Evolutionary conservation across 2,329 filamentous ascomycete genomes (phyloP).

Genomic region (Xylariaceae sp.): DNA sequence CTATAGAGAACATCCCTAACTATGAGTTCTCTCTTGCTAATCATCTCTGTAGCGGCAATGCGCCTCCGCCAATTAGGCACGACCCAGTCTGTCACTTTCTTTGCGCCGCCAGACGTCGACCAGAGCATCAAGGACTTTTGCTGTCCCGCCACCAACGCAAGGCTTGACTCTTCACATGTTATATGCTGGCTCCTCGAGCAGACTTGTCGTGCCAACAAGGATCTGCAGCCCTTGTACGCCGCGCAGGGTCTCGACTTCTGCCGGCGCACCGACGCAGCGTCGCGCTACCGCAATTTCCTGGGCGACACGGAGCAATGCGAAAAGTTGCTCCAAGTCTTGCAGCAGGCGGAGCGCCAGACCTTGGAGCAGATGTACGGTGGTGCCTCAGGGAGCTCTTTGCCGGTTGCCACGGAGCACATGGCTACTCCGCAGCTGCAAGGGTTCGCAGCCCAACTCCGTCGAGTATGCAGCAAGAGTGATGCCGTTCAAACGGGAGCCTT

Average conservation of each 20-base stretch:
- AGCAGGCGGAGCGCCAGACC: constrained; percentile 54
- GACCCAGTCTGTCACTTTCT: constrained; percentile 55
- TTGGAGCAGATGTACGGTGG: constrained; percentile 56
- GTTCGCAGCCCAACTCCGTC: constrained; percentile 2
- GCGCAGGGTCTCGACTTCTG: constrained; percentile 63
- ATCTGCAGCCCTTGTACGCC: constrained; percentile 56
- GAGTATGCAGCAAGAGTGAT: constrained; percentile 32
- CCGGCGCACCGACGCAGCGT: constrained; percentile 48
- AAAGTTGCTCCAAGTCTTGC: constrained; percentile 37
- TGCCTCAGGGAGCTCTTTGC: neutral
- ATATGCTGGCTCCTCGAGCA: constrained; percentile 60
- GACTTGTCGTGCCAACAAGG: constrained; percentile 58
- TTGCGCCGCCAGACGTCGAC: constrained; percentile 59
- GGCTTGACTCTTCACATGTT: constrained; percentile 48
- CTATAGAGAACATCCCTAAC: too few relatives aligned
- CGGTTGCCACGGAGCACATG: neutral
- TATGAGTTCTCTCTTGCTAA: too few relatives aligned
- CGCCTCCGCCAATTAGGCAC: constrained; percentile 56
- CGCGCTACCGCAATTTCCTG: constrained; percentile 41
- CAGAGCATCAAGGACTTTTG: constrained; percentile 55
- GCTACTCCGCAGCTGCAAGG: constrained; percentile 1
- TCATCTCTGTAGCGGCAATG: constrained; percentile 55
- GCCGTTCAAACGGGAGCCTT: constrained; percentile 47
- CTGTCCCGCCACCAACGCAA: constrained; percentile 19
- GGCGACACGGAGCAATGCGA: constrained; percentile 30